Base-by-base conservation (phyloP, 306 rosid species). In the Vigna reflexopilosa region DNA sequence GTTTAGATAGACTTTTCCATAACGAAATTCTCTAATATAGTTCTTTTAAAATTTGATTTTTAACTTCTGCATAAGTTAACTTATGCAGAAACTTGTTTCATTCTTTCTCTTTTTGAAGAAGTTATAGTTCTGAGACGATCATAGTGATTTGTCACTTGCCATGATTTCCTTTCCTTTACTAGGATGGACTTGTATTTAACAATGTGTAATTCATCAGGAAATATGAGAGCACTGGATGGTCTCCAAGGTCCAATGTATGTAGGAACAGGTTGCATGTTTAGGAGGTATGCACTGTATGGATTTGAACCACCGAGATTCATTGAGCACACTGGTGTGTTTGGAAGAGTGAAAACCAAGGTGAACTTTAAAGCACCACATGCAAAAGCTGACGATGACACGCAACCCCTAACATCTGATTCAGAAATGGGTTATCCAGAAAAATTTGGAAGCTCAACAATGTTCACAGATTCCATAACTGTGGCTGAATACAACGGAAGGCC, bases 211-310 rank as follows among this genome's bases (percentile, higher is more conserved):
- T 44, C 50, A 42, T 42, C 13, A 67, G 72, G 72, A 67, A 67
- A 67, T 44, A 67, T 67, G 72, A 67, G 72, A 44, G 72, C 72
- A 42, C 20, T 67, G 72, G 72, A 67, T 67, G 72, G 72, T 67
- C 72, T 67, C 34, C 72, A 67, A 67, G 72, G 72, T 67, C 72
- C 72, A 67, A 67, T 67, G 72, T 67, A 67, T 20, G 72, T 67
- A 17, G 72, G 72, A n/a, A 67, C 72, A 42, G 72, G 72, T 44
- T 67, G 72, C 54, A 67, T 67, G 72, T 67, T 67, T 20, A 42
- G 72, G 19, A 42, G 72, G 30, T 67, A 67, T 22, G 72, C 72
- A 42, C 19, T 67, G 2, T 67, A 67, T 44, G 72, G 72, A 67
- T 67, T 67, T 67, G 72, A 67, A 20, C 72, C 72, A 20, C 72